phyloP scores from a whole-genome alignment of 352 stramenopile genomes.

The Phytopythium litorale region DNA sequence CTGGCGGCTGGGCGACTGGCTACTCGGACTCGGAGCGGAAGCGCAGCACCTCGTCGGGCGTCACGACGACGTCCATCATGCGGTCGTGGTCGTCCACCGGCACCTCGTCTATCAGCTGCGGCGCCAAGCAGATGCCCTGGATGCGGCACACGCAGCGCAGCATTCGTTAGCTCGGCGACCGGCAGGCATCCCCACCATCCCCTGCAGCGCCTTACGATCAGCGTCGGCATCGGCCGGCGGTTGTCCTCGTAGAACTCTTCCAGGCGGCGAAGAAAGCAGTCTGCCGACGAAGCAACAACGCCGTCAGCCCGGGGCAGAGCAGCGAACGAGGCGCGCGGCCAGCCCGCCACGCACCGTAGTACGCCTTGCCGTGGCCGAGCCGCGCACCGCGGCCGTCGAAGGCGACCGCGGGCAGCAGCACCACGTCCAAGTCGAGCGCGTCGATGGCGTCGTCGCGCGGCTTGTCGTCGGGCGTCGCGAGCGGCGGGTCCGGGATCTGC shows the following conservation, averaged over 20 bases:
- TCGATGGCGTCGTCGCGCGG: conserved; percentile 41
- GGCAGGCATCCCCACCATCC: neutral
- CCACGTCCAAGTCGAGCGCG: conserved; percentile 58
- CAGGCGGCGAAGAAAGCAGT: conserved; percentile 70
- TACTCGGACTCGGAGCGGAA: neutral
- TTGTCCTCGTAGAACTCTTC: conserved; percentile 38
- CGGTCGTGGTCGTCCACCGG: conserved; percentile 59
- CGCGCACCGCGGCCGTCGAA: conserved; percentile 78
- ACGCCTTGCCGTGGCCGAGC: conserved; percentile 84
- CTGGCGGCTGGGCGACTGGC: too few species aligned
- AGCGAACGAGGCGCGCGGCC: too few species aligned
- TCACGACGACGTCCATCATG: conserved; percentile 67
- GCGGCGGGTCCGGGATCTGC: conserved; percentile 78
- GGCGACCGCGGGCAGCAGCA: conserved; percentile 79
- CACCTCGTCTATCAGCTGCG: conserved; percentile 61
- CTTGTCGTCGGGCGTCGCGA: conserved; percentile 18
- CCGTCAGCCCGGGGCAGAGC: neutral
- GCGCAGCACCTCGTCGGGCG: conserved; percentile 48
- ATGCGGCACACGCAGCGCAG: neutral
- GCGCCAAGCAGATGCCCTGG: conserved; percentile 62
- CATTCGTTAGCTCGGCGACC: conserved; percentile 2
- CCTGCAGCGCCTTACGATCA: conserved; percentile 38
- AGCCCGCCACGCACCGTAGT: conserved; percentile 56
- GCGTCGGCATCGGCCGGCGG: conserved; percentile 35
- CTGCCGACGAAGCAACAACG: conserved; percentile 17